Base-by-base conservation (phyloP, 1,139 yeast genomes). In the Meyerozyma athensensis region DNA sequence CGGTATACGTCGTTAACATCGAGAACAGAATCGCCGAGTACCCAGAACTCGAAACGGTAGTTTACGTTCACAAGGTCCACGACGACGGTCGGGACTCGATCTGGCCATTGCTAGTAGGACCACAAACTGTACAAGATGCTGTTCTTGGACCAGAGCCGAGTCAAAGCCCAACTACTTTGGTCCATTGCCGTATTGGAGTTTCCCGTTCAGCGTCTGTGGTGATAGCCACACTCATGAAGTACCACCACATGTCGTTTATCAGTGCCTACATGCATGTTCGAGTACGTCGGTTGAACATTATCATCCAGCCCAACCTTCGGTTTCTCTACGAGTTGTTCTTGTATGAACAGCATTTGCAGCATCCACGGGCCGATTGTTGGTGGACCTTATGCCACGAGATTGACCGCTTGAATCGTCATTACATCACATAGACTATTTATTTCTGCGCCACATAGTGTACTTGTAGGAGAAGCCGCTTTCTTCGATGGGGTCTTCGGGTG, bases 121-220 rank as follows among this genome's bases (percentile, higher is more conserved):
- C 72, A 0, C 49, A 49, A 12, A 47, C 45, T 9, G 50, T 68
- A 19, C 70, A 63, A 40, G 48, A 53, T 10, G 61, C 60, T 35
- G 42, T 65, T 23, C 47, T 67, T 23, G 42, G 43, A 21, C 37
- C 44, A 3, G 36, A 35, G 7, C 36, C 40, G 2, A 55, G 50
- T 21, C 75, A 70, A 33, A 77, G 71, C 28, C 22, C 19, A 9
- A 34, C 41, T 19, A 81, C 86, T 0, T 63, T 89, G 39, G 87
- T 86, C 13, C 96, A 89, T 56, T 89, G 97, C 55, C 81, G 87
- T 52, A 95, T 86, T 39, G 97, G 97, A 1, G 97, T 89, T 4
- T 86, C 95, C 0, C 67, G 97, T 39, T 83, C 94, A 17, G 97
- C 96, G 0, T 81, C 95, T 0, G 84, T 90, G 30, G 84, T 95